A percentile compares a stretch with the other conserved stretches of the same genome.
phyloP scores from a whole-genome alignment of 495 filamentous ascomycete genomes.

The Daldinia childiae region DNA sequence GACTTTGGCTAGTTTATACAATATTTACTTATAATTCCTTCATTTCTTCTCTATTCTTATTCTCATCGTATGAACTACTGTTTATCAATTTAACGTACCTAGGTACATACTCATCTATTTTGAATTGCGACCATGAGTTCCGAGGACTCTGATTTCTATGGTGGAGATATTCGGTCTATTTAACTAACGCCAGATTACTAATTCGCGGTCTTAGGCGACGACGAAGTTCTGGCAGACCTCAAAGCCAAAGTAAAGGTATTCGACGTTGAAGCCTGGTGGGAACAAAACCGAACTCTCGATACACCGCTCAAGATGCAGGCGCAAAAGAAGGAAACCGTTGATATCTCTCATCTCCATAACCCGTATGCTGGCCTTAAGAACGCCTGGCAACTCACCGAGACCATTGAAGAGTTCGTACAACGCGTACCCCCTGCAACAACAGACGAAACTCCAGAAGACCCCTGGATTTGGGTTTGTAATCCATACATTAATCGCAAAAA shows the following conservation, averaged over 20 bases:
- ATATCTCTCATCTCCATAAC: constrained; percentile 53
- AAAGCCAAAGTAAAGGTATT: constrained; percentile 51
- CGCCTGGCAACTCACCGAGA: constrained; percentile 66
- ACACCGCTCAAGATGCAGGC: constrained; percentile 35
- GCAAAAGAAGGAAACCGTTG: constrained; percentile 26
- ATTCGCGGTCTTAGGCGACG: constrained; percentile 57
- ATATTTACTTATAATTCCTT: background rate
- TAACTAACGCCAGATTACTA: constrained; percentile 24
- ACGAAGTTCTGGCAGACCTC: constrained; percentile 53
- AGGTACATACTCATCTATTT: background rate
- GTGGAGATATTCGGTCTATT: constrained; percentile 48
- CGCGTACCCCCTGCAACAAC: constrained; percentile 74
- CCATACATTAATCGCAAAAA: constrained; percentile 52
- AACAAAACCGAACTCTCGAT: constrained; percentile 43
- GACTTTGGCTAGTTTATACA: background rate
- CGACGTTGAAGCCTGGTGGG: constrained; percentile 60
- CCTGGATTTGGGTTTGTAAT: constrained; percentile 76
- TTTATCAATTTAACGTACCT: background rate
- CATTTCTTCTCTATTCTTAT: background rate
- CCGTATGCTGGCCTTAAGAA: constrained; percentile 51
- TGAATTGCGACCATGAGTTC: constrained; percentile 53
- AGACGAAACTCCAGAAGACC: constrained; percentile 45
- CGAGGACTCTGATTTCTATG: constrained; percentile 81
- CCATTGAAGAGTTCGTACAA: constrained; percentile 66
- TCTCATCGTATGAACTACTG: background rate